A percentile compares a stretch with the other conserved stretches of the same genome.
These are phyloP conservation scores for Neckera pumila DNA, from an alignment of 225 moss, liverwort and hornwort genomes.

Conservation along the genomic window DNA sequence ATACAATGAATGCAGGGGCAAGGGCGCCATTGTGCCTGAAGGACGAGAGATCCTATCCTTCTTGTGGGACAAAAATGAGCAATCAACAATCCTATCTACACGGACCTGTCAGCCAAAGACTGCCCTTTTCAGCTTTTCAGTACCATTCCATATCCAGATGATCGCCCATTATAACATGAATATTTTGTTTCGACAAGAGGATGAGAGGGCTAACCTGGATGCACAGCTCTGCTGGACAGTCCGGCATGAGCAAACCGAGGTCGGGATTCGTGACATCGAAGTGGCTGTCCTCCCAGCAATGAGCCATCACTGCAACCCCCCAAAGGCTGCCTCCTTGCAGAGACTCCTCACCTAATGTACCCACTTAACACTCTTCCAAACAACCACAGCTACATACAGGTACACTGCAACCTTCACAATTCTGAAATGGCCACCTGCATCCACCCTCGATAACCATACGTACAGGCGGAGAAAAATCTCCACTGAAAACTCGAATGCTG, in stretches of 20 bases:
- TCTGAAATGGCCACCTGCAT: neutral
- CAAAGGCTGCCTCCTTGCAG: neutral
- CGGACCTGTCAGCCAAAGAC: neutral
- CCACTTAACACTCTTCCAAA: neutral
- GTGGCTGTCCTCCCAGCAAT: conserved; percentile 1
- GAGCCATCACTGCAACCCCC: conserved; percentile 2
- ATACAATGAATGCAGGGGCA: neutral
- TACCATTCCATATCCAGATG: neutral
- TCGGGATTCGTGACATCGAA: conserved; percentile 20
- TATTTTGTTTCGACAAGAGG: neutral
- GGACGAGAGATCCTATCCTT: neutral
- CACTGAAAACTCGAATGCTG: neutral
- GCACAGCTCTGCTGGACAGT: conserved; percentile 26
- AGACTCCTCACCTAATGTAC: neutral
- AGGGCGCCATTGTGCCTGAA: neutral
- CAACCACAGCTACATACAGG: neutral
- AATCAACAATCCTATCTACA: neutral
- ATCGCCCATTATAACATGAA: neutral
- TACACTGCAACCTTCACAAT: neutral
- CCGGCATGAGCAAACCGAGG: conserved; percentile 24
- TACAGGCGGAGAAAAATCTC: neutral
- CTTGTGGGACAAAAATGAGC: neutral
- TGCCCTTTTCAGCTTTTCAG: neutral
- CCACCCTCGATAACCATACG: neutral
- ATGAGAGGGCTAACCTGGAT: conserved; percentile 9